Base-by-base conservation (phyloP, 306 rosid genomes). In the Purshia tridentata region DNA sequence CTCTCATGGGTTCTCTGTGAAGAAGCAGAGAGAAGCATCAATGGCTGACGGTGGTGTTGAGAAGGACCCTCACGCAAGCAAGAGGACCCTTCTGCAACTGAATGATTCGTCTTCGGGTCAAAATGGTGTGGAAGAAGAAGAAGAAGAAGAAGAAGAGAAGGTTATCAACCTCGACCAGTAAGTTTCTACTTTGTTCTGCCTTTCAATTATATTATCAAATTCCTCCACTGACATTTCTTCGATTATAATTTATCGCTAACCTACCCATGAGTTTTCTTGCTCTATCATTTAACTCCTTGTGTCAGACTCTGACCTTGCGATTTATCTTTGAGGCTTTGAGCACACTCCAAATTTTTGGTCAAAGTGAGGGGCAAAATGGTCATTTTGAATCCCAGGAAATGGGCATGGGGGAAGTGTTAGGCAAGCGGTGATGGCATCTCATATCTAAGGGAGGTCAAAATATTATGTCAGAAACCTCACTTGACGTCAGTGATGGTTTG, bases 141-240 rank as follows among this genome's bases (percentile, higher is more conserved):
- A 23, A 23, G 29, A 23, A 23, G 29, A 23, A 23, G 35, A 29
- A 29, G 35, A 29, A 29, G 35, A 86, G 3, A 89, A 65, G 66
- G 39, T 88, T 0, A 72, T 93, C 79, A 86, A 91, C 71, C 86
- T 93, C 2, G 92, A 88, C 46, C 96, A 91, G 97, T 93, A 77
- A 89, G 97, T 66, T 57, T 45, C 20, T 69, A 10, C 61, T 22
- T 62, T n/a, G 18, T 72, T 58, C 8, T 48, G 2, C 8, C 20
- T n/a, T 8, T 72, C 7, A 45, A 37, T 50, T 29, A 15, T 67
- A 3, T 72, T 13, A 55, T 67, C 48, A n/a, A 57, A 72, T 67
- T 59, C 59, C 44, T 74, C 54, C 76, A 64, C 65, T 70, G 68
- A 56, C 58, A 16, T 37, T 51, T 41, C 12, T 74, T 35, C 72